Conservation (phyloP, 2,329 filamentous ascomycete species). For the Myriosclerotinia duriaeana region DNA sequence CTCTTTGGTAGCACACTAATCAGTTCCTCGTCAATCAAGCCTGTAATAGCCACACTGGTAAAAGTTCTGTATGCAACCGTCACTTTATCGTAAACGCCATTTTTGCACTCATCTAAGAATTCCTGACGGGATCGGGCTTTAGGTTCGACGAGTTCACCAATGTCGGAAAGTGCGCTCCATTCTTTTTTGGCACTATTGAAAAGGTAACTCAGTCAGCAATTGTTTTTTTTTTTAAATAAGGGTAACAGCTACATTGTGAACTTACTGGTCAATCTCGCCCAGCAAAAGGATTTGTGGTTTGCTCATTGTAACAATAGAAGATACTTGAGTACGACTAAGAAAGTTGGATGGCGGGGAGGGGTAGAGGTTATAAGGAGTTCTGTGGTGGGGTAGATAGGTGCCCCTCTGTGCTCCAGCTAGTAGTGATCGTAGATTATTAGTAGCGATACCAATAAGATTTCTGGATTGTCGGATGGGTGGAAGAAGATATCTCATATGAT, state of each 20-base stretch:
- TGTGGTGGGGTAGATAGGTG: conserved; percentile 33
- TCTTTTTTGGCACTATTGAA: conserved; percentile 59
- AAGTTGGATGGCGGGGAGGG: neutral
- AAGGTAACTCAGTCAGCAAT: neutral
- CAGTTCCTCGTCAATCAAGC: conserved; percentile 69
- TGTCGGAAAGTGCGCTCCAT: conserved; percentile 59
- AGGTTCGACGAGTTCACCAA: conserved; percentile 66
- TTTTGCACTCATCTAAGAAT: conserved; percentile 67
- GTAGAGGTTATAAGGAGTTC: neutral
- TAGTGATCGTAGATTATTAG: neutral
- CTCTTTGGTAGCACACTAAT: conserved; percentile 55
- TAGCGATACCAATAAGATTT: neutral
- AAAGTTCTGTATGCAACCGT: conserved; percentile 71
- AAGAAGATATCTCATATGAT: too few species aligned
- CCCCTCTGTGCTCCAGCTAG: conserved; percentile 30
- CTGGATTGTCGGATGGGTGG: neutral
- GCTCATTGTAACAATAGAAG: conserved; percentile 33
- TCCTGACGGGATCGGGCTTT: conserved; percentile 60
- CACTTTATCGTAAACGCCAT: conserved; percentile 65
- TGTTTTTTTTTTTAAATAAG: neutral
- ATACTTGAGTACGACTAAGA: neutral
- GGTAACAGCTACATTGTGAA: conserved; percentile 36
- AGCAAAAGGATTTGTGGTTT: conserved; percentile 63
- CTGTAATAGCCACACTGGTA: conserved; percentile 61
- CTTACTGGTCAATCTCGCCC: conserved; percentile 63